phyloP scores from a whole-genome alignment of 2,329 filamentous ascomycete genomes.

The Stemphylium beticola region DNA sequence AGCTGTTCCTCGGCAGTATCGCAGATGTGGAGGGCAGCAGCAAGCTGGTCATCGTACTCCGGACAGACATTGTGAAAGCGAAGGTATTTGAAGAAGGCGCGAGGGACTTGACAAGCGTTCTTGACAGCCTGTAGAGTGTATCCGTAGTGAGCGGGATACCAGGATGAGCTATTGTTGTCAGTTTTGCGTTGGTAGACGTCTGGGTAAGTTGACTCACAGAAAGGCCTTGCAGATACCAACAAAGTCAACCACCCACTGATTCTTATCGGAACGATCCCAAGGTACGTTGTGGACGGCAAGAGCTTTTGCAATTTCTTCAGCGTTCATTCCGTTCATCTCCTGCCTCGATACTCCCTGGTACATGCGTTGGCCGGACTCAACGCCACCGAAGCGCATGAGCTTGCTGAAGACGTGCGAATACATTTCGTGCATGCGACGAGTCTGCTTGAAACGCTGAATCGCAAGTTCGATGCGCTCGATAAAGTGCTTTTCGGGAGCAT shows the following conservation, averaged over 20 bases:
- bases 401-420: constrained; percentile 73
- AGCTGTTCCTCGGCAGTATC: constrained; percentile 71
- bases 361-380: constrained; percentile 66
- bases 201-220: constrained; percentile 61
- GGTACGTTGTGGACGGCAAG: constrained; percentile 68
- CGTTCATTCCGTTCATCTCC: constrained; percentile 67
- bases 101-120: constrained; percentile 70
- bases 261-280: constrained; percentile 54
- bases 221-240: constrained; percentile 77
- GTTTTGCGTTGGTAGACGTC: neutral
- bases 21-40: constrained; percentile 70
- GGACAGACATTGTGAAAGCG: constrained; percentile 84
- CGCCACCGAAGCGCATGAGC: constrained; percentile 82
- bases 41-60: constrained; percentile 74
- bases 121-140: constrained; percentile 58
- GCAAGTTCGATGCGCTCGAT: constrained; percentile 80
- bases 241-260: constrained; percentile 83
- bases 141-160: constrained; percentile 62
- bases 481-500: constrained; percentile 59
- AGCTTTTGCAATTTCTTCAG: constrained; percentile 68
- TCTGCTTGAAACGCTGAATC: constrained; percentile 79
- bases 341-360: constrained; percentile 69
- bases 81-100: constrained; percentile 89
- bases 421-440: constrained; percentile 72
- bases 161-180: constrained; percentile 58